Percentiles rank a stretch among this genome's conserved stretches.
These are phyloP conservation scores for Ilyonectria mors-panacis DNA, from an alignment of 2,329 filamentous ascomycete genomes.

Conservation along the genomic window DNA sequence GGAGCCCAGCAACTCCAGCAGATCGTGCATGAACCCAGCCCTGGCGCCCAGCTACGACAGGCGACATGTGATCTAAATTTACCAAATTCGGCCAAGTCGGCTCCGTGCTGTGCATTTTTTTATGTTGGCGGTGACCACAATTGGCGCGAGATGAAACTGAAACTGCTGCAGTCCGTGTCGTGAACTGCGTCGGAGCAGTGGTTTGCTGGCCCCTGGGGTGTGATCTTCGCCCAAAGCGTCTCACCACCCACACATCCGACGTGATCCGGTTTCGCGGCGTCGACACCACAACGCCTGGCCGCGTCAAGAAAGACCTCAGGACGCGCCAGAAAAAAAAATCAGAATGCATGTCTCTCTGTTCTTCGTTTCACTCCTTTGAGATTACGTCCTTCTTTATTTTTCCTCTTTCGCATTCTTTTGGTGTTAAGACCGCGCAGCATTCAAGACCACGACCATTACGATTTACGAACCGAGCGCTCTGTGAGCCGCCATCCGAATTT, in stretches of 20 bases:
- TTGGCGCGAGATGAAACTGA: constrained; percentile 29
- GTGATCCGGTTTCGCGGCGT: constrained; percentile 44
- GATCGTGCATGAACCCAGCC: not conserved
- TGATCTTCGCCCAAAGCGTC: constrained; percentile 40
- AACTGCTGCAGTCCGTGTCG: constrained; percentile 11
- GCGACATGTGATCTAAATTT: not conserved
- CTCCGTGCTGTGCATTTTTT: not conserved
- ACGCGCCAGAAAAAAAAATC: not conserved
- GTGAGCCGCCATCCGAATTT: not conserved
- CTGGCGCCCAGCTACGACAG: not conserved
- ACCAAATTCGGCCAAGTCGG: not conserved
- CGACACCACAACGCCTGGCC: not conserved
- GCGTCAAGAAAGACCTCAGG: not conserved
- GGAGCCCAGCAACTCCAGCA: too few relatives aligned
- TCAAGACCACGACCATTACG: not conserved
- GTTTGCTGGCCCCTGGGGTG: constrained; percentile 13
- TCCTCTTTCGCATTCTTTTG: not conserved
- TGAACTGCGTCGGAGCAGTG: constrained; percentile 15
- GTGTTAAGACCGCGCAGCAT: not conserved
- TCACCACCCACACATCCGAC: constrained; percentile 41
- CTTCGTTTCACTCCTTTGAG: not conserved
- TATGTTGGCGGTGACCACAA: not conserved
- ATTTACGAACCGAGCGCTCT: not conserved
- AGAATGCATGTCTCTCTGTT: not conserved
- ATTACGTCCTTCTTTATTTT: not conserved